Percentiles rank a stretch among this genome's conserved stretches.
These are phyloP conservation scores for Passiflora organensis DNA, from an alignment of 345 rosid genomes.

Conservation along the genomic window DNA sequence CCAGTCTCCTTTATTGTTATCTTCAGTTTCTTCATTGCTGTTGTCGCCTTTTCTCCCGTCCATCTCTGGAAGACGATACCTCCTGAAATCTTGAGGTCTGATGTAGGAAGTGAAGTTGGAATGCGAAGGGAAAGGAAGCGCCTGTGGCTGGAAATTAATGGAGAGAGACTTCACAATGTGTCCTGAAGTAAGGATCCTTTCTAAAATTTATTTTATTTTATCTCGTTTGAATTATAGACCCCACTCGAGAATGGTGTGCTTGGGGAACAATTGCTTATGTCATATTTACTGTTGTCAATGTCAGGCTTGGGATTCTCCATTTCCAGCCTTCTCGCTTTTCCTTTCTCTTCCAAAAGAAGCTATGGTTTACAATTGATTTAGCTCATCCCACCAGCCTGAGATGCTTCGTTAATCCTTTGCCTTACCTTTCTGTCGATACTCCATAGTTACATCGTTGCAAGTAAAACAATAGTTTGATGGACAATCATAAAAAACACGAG, in stretches of 20 bases:
- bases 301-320: slow-evolving; percentile 61
- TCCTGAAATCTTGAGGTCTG: not conserved
- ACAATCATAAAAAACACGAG: too few species aligned
- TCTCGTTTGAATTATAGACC: slow-evolving; percentile 31
- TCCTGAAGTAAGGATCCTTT: slow-evolving; percentile 13
- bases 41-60: slow-evolving; percentile 7
- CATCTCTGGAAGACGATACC: slow-evolving; percentile 44
- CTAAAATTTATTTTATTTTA: slow-evolving; percentile 17
- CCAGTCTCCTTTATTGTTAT: slow-evolving; percentile 43
- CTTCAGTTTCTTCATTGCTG: slow-evolving; percentile 20
- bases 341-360: slow-evolving; percentile 31
- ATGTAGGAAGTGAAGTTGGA: not conserved
- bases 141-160: too few species aligned
- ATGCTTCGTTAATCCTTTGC: too few species aligned
- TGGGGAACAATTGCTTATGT: slow-evolving; percentile 43
- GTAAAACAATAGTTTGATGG: too few species aligned
- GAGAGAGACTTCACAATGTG: too few species aligned
- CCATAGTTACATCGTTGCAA: too few species aligned
- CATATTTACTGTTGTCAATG: slow-evolving; percentile 33
- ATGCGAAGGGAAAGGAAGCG: too few species aligned
- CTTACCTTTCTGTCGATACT: too few species aligned
- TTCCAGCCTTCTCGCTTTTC: slow-evolving; percentile 24
- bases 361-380: slow-evolving; percentile 19
- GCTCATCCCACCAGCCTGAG: too few species aligned
- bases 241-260: slow-evolving; percentile 36